Evolutionary conservation across 176 grass and related monocot genomes (phyloP).

Genomic region (Phyllostachys edulis): DNA sequence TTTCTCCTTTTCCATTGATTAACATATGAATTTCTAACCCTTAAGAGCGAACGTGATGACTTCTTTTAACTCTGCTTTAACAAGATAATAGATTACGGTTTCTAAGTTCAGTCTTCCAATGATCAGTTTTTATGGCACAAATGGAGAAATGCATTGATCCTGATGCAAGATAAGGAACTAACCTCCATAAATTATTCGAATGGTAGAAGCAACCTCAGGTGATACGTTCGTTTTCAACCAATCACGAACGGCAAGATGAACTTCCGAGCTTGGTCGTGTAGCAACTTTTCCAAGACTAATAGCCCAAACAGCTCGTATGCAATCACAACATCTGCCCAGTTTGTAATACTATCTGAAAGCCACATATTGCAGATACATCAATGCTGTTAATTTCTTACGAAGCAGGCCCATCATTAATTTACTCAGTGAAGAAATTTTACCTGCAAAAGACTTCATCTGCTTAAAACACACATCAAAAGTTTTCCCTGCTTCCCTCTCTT

Average conservation of each 20-base stretch:
- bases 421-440: constrained; percentile 34
- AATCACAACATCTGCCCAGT: constrained; percentile 86
- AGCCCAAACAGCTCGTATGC: constrained; percentile 98
- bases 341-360: constrained; percentile 74
- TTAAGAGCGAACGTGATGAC: no score
- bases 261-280: constrained; percentile 89
- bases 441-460: constrained; percentile 95
- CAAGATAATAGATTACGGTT: not conserved
- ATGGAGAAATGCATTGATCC: not conserved
- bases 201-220: constrained; percentile 76
- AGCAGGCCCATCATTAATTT: not conserved
- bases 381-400: not conserved
- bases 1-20: no score
- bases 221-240: constrained; percentile 94
- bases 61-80: no score
- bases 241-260: constrained; percentile 81
- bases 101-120: not conserved
- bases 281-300: constrained; percentile 98
- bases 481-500: constrained; percentile 97
- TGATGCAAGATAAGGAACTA: constrained; percentile 22
- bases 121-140: not conserved
- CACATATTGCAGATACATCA: constrained; percentile 29
- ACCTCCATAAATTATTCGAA: constrained; percentile 98
- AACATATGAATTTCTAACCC: no score
- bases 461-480: constrained; percentile 95